These are phyloP conservation scores for Tetracladium setigerum DNA, from an alignment of 495 filamentous ascomycete genomes.

Conservation along the genomic window DNA sequence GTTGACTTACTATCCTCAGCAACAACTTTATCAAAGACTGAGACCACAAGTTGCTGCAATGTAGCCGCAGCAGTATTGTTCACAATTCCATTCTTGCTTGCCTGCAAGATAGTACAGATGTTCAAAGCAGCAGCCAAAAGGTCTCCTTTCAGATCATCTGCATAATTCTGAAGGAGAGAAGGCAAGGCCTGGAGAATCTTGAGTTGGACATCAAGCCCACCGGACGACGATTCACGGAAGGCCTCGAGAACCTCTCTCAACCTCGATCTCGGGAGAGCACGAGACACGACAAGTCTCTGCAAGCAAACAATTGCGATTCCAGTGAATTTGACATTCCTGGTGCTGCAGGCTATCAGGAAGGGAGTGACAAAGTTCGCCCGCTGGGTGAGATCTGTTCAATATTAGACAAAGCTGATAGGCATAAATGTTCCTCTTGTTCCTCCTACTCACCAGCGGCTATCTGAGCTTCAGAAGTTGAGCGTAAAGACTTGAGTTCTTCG, in stretches of 20 bases:
- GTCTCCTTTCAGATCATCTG: constrained; percentile 69
- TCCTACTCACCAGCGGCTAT: constrained; percentile 64
- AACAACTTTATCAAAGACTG: constrained; percentile 85
- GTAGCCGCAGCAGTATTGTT: constrained; percentile 93
- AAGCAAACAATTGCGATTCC: constrained; percentile 80
- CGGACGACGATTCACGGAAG: constrained; percentile 65
- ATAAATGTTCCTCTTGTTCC: not conserved
- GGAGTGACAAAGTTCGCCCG: constrained; percentile 80
- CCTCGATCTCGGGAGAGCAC: constrained; percentile 62
- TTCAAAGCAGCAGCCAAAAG: constrained; percentile 74
- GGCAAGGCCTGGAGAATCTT: constrained; percentile 93
- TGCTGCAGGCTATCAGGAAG: constrained; percentile 86
- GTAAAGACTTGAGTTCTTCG: constrained; percentile 77
- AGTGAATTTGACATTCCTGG: constrained; percentile 81
- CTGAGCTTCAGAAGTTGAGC: constrained; percentile 71
- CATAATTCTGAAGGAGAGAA: constrained; percentile 87
- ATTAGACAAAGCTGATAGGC: constrained; percentile 4
- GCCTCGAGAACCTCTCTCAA: constrained; percentile 81
- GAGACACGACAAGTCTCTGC: constrained; percentile 76
- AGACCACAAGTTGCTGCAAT: constrained; percentile 85
- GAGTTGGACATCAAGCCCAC: constrained; percentile 84
- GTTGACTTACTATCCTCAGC: constrained; percentile 61
- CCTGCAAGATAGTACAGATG: constrained; percentile 84
- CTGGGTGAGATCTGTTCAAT: constrained; percentile 65
- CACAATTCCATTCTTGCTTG: constrained; percentile 83